Evolutionary conservation across 2,329 filamentous ascomycete species (phyloP).

Genomic region (Aureobasidium sp.): DNA sequence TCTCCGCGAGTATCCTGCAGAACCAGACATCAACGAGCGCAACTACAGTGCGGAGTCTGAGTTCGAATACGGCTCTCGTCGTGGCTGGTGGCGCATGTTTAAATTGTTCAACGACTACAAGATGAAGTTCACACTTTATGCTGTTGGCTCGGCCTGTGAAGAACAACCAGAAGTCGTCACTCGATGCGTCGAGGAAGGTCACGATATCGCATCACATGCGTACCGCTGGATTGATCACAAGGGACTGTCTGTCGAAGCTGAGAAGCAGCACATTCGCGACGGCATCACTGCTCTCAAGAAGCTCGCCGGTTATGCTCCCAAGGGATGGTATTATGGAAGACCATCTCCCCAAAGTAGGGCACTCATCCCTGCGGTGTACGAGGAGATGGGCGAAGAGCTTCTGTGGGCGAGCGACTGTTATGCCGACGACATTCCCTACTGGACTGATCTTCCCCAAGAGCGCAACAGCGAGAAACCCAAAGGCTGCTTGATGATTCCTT

Average conservation of each 20-base stretch:
- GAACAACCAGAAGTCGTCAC: constrained; percentile 42
- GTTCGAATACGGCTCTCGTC: constrained; percentile 46
- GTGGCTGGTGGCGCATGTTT: constrained; percentile 46
- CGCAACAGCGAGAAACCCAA: constrained; percentile 34
- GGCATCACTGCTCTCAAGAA: constrained; percentile 35
- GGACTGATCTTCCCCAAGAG: constrained; percentile 48
- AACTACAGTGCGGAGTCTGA: constrained; percentile 42
- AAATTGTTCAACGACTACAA: constrained; percentile 42
- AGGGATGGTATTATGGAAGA: constrained; percentile 46
- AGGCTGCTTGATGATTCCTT: constrained; percentile 49
- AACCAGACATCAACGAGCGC: constrained; percentile 23
- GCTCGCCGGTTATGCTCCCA: constrained; percentile 41
- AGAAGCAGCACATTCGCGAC: constrained; percentile 43
- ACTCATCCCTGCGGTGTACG: constrained; percentile 43
- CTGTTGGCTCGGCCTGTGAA: constrained; percentile 44
- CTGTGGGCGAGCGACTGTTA: constrained; percentile 47
- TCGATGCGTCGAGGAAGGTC: constrained; percentile 43
- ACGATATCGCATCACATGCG: constrained; percentile 46
- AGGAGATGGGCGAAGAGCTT: constrained; percentile 47
- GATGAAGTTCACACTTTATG: constrained; percentile 47
- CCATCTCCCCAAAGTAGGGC: constrained; percentile 39
- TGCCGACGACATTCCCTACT: constrained; percentile 51
- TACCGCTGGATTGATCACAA: constrained; percentile 44
- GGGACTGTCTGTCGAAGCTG: constrained; percentile 39
- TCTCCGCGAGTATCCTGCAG: constrained; percentile 30